These are phyloP conservation scores for Zea luxurians DNA, from an alignment of 176 grass and related monocot species.

Conservation along the genomic window DNA sequence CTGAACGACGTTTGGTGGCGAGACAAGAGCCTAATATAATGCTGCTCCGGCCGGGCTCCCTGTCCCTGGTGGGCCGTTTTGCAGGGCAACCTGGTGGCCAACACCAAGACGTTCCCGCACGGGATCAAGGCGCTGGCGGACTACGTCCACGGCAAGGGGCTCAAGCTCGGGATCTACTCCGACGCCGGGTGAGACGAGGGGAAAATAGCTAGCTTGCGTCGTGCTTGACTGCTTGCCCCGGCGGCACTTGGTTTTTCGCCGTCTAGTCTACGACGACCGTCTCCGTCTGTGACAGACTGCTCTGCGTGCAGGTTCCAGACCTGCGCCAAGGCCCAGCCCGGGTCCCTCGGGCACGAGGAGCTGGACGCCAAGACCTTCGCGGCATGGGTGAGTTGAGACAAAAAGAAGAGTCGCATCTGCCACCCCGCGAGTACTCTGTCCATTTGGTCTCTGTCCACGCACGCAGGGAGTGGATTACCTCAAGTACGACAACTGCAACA, in stretches of 20 bases:
- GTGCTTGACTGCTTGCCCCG: no score
- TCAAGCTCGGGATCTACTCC: conserved; percentile 92
- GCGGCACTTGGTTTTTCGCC: no score
- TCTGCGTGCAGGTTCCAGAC: conserved; percentile 49
- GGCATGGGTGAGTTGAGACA: conserved; percentile 59
- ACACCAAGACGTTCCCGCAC: conserved; percentile 64
- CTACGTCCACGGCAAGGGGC: conserved; percentile 85
- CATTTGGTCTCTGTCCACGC: not conserved
- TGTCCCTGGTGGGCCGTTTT: not conserved
- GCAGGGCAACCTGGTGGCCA: conserved; percentile 67
- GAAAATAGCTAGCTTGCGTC: no score
- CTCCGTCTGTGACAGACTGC: not conserved
- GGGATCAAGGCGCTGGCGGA: conserved; percentile 82
- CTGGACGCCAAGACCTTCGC: conserved; percentile 81
- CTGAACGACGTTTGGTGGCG: not conserved
- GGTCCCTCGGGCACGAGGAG: conserved; percentile 75
- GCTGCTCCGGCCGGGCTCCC: no score
- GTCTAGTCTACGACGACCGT: not conserved
- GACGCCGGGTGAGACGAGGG: conserved; percentile 66
- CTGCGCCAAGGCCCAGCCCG: conserved; percentile 66
- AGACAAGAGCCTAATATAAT: no score
- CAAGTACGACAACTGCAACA: conserved; percentile 97
- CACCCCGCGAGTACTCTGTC: no score
- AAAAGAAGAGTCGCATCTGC: not conserved
- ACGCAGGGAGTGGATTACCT: conserved; percentile 85